phyloP scores from a whole-genome alignment of 176 grass and related monocot genomes.

The Eremochloa ophiuroides region DNA sequence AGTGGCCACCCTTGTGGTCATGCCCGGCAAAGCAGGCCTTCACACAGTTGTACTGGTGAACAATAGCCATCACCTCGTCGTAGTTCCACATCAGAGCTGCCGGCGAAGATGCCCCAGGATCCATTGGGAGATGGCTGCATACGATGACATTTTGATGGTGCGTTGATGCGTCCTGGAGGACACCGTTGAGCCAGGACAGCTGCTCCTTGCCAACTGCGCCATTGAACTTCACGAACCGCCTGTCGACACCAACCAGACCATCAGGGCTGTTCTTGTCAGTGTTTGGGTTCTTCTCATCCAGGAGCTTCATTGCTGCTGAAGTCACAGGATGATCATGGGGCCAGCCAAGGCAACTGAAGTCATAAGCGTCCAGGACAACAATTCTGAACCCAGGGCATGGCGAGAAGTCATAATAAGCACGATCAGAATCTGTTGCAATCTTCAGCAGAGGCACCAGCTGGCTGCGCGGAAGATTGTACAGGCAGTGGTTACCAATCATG shows the following conservation, averaged over 20 bases:
- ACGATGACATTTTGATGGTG: conserved; percentile 58
- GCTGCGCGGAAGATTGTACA: conserved; percentile 83
- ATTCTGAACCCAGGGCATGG: conserved; percentile 57
- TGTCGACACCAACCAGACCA: conserved; percentile 49
- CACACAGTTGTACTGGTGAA: conserved; percentile 69
- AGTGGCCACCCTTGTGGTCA: conserved; percentile 74
- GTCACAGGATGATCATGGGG: conserved; percentile 56
- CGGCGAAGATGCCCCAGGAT: conserved; percentile 48
- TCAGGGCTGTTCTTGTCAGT: conserved; percentile 81
- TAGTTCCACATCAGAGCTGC: conserved; percentile 88
- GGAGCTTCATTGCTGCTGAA: conserved; percentile 45
- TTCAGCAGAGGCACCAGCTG: conserved; percentile 68
- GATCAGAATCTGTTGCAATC: conserved; percentile 44
- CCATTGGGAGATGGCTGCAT: conserved; percentile 82
- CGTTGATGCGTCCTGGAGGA: conserved; percentile 40
- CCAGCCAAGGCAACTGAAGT: conserved; percentile 87
- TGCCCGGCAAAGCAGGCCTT: conserved; percentile 85
- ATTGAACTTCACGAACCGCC: conserved; percentile 85
- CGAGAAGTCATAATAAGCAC: conserved; percentile 79
- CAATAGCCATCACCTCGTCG: conserved; percentile 75
- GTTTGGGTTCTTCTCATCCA: conserved; percentile 78
- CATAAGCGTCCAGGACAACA: conserved; percentile 75
- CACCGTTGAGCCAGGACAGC: conserved; percentile 65
- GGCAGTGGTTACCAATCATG: conserved; percentile 98
- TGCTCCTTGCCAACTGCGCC: conserved; percentile 77